Evolutionary conservation across 805 yeast species (phyloP).

Genomic region (Blastobotrys mokoenaii): DNA sequence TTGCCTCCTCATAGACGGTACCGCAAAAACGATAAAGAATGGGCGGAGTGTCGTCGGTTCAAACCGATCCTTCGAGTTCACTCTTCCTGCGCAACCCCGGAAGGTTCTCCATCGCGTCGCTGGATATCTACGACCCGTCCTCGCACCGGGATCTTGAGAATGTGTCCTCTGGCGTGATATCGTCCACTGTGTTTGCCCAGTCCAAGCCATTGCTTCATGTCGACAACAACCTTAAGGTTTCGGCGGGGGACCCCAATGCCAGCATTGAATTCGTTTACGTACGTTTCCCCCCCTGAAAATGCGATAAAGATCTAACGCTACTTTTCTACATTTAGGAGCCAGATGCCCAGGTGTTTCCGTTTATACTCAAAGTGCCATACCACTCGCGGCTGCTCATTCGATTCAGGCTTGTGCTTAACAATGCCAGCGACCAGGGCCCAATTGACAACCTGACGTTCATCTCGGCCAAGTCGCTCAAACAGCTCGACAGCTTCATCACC

Average conservation of each 20-base stretch:
- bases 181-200: no score
- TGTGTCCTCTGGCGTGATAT: no score
- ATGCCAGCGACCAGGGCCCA: constrained; percentile 5
- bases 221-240: not conserved
- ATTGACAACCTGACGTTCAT: constrained; percentile 28
- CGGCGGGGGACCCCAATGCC: not conserved
- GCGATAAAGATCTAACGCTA: no score
- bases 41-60: constrained; percentile 10
- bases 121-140: not conserved
- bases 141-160: no score
- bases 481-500: constrained; percentile 26
- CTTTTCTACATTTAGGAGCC: no score
- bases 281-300: not conserved
- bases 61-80: constrained; percentile 3
- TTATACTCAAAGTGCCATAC: constrained; percentile 18
- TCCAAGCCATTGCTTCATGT: not conserved
- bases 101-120: constrained; percentile 1
- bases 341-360: constrained; percentile 7
- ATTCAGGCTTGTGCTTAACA: constrained; percentile 10
- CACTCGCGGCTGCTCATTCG: constrained; percentile 9
- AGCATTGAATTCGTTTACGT: not conserved
- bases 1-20: no score
- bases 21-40: not conserved
- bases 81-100: constrained; percentile 4
- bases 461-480: constrained; percentile 18